Base-by-base conservation (phyloP, 345 rosid species). In the Linum usitatissimum region DNA sequence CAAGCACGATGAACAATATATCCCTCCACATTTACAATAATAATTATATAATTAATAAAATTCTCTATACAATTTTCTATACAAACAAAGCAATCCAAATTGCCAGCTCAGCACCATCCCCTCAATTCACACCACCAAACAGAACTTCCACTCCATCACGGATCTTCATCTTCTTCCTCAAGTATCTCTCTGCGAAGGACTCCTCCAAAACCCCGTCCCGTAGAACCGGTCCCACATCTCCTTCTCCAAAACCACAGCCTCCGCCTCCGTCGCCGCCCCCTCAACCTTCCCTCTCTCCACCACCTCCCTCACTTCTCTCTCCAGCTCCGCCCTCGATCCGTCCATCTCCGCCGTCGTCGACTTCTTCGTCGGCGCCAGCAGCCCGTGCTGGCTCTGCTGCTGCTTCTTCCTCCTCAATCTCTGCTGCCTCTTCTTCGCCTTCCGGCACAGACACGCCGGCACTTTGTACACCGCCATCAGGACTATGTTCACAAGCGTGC, bases 181-280 rank as follows among this genome's bases (percentile, higher is more conserved):
- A 18, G 17, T 57, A 9, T 30, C 60, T 57, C 60, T 76, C 49
- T 64, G 81, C 2, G 95, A 84, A 5, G 87, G 70, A 66, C 91
- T 85, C 65, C 95, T 71, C 89, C 89, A 85, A 39, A 87, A 87
- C 1, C 95, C 95, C 3, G 86, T 75, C 0, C 69, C 76, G 30
- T 77, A 79, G 65, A 87, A 85, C 15, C 68, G 81, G 23, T 75
- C 75, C 89, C 87, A 83, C 89, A 80, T 83, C 70, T 83, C 87
- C 49, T 77, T 80, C 68, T 83, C 87, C 71, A 71, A 30, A 59
- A 73, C 68, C 49, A 69, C 77, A 49, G 81, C 83, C 64, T 64
- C 40, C 42, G 51, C 5, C 64, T 60, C 59, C 18, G 53, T 67
- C 72, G 1, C 81, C 36, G 63, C 62, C 0, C 64, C 67, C 19